phyloP scores from a whole-genome alignment of 2,329 filamentous ascomycete species.

The Nemania sp. region DNA sequence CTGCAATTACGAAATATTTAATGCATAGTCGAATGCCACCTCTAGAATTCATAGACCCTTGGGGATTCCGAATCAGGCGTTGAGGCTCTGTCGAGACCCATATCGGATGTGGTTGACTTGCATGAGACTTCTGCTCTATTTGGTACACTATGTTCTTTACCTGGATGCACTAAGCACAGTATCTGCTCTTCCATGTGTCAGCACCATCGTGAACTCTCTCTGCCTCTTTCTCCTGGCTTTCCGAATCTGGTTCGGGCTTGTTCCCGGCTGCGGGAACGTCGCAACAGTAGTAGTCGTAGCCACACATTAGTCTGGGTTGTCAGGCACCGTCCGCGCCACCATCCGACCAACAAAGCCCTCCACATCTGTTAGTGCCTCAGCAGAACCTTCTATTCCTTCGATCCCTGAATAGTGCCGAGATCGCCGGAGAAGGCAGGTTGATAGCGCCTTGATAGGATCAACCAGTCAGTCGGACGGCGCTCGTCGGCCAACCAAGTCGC shows the following conservation, averaged over 20 bases:
- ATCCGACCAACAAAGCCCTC: constrained; percentile 13
- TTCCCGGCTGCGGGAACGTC: constrained; percentile 30
- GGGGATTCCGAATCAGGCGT: constrained; percentile 24
- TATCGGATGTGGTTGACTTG: constrained; percentile 15
- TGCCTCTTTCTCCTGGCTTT: background rate
- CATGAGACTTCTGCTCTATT: constrained; percentile 4
- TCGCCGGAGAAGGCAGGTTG: constrained; percentile 34
- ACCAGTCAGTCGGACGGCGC: constrained; percentile 30
- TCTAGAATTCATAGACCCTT: background rate
- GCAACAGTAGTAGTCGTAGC: constrained; percentile 25
- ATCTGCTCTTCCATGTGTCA: background rate
- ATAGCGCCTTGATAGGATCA: constrained; percentile 26
- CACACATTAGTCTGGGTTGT: constrained; percentile 32
- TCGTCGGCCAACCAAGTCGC: constrained; percentile 35
- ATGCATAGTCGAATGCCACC: background rate
- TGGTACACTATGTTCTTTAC: background rate
- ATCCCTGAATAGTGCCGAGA: constrained; percentile 36
- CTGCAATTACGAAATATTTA: constrained; percentile 4
- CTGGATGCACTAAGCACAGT: background rate
- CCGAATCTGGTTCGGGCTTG: background rate
- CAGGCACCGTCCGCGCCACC: constrained; percentile 30
- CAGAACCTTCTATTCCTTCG: constrained; percentile 22
- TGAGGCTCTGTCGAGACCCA: constrained; percentile 35
- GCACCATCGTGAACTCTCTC: constrained; percentile 11
- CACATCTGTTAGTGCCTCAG: constrained; percentile 25